Evolutionary conservation across 1,284 basidiomycete genomes (phyloP).

Genomic region (Tylopilus sp.): DNA sequence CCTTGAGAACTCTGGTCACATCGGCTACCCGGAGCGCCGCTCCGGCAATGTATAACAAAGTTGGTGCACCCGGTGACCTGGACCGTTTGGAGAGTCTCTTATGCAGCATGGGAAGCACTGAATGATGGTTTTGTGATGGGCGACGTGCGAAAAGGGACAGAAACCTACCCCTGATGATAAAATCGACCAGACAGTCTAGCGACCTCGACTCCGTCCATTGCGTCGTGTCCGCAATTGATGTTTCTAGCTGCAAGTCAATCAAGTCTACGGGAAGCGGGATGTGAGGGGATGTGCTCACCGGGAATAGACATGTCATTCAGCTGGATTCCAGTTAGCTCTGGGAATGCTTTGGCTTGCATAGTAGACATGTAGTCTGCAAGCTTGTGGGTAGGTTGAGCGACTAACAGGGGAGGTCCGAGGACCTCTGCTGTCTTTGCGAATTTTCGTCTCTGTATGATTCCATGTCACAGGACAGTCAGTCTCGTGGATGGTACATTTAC

Average conservation of each 20-base stretch:
- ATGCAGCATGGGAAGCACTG: conserved; percentile 65
- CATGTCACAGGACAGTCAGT: conserved; percentile 11
- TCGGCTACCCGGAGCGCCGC: conserved; percentile 78
- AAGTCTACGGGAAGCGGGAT: conserved; percentile 27
- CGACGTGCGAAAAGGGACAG: background rate
- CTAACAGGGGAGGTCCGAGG: conserved; percentile 45
- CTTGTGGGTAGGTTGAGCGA: conserved; percentile 49
- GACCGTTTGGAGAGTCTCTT: conserved; percentile 66
- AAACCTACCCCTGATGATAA: conserved; percentile 61
- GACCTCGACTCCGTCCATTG: conserved; percentile 64
- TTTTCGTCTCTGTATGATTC: conserved; percentile 52
- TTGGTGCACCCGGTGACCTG: conserved; percentile 71
- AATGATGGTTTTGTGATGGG: background rate
- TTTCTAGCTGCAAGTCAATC: conserved; percentile 58
- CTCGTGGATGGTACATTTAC: conserved; percentile 34
- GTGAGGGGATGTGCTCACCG: conserved; percentile 44
- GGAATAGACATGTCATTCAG: conserved; percentile 68
- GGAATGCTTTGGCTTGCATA: conserved; percentile 60
- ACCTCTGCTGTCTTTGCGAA: conserved; percentile 44
- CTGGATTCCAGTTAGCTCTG: conserved; percentile 64
- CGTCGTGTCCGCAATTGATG: conserved; percentile 67
- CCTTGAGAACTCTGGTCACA: conserved; percentile 64
- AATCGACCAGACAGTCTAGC: conserved; percentile 62
- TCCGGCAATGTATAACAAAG: conserved; percentile 68
- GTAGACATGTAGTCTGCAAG: conserved; percentile 57